Conservation (phyloP, 2,329 filamentous ascomycete genomes). For the Ceratocystis huliohia region DNA sequence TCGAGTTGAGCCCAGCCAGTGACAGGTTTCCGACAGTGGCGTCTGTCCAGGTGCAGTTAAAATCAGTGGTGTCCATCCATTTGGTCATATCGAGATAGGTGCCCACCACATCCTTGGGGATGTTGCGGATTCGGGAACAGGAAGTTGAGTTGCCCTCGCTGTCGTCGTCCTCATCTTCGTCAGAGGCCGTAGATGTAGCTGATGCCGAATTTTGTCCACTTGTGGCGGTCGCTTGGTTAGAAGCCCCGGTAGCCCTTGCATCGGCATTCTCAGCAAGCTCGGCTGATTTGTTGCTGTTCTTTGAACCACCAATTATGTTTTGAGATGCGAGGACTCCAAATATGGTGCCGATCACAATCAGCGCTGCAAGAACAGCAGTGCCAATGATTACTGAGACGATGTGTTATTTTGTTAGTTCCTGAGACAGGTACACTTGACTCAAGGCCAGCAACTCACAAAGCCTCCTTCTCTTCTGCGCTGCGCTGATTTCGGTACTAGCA, state of each 20-base stretch:
- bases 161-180: background rate
- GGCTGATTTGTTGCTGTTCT: constrained; percentile 11
- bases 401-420: background rate
- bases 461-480: constrained; percentile 4
- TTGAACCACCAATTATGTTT: constrained; percentile 12
- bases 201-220: background rate
- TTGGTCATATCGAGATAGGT: constrained; percentile 56
- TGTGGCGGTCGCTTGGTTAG: background rate
- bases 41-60: constrained; percentile 62
- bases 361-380: constrained; percentile 10
- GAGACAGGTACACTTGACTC: background rate
- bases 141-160: background rate
- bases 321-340: constrained; percentile 19
- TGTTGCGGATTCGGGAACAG: constrained; percentile 22
- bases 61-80: constrained; percentile 60
- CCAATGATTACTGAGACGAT: constrained; percentile 7
- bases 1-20: constrained; percentile 56
- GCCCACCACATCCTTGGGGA: constrained; percentile 44
- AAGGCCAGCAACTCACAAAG: constrained; percentile 3
- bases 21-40: constrained; percentile 54
- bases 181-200: background rate
- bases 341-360: constrained; percentile 12
- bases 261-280: background rate
- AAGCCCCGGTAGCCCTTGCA: background rate
- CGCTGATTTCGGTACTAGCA: background rate